Evolutionary conservation across 805 yeast genomes (phyloP).

Genomic region (Metschnikowia matae): DNA sequence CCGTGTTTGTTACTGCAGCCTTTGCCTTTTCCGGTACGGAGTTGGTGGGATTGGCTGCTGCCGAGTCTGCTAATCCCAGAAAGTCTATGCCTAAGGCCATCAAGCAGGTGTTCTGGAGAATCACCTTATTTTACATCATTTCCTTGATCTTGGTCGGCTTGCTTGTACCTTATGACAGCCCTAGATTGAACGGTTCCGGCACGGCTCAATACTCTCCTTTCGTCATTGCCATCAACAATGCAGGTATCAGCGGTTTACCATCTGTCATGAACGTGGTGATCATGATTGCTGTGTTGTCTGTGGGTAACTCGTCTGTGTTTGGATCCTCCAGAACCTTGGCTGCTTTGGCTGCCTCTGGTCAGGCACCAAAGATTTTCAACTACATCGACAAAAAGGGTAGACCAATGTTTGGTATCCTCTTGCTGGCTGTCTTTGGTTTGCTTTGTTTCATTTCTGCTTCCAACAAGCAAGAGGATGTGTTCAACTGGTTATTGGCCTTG

Average conservation of each 20-base stretch:
- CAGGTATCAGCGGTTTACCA: conserved; percentile 39
- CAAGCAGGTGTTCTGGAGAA: conserved; percentile 42
- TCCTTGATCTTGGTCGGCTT: conserved; percentile 39
- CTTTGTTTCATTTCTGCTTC: conserved; percentile 56
- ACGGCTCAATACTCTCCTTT: conserved; percentile 37
- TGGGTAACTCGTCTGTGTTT: conserved; percentile 71
- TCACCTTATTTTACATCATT: conserved; percentile 37
- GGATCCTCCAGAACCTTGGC: conserved; percentile 70
- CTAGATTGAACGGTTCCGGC: conserved; percentile 23
- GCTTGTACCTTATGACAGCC: conserved; percentile 33
- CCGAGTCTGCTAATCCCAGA: conserved; percentile 36
- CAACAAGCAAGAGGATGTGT: conserved; percentile 20
- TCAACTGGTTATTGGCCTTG: conserved; percentile 26
- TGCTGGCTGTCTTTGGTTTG: conserved; percentile 46
- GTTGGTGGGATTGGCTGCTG: conserved; percentile 37
- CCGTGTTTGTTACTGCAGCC: conserved; percentile 39
- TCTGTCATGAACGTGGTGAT: conserved; percentile 42
- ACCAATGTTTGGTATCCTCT: conserved; percentile 36
- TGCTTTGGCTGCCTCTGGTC: conserved; percentile 66
- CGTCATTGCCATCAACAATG: conserved; percentile 39
- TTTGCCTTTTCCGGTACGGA: conserved; percentile 43
- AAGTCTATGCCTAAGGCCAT: conserved; percentile 40
- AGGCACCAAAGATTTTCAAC: conserved; percentile 52
- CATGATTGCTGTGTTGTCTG: conserved; percentile 36
- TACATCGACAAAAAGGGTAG: conserved; percentile 41